A percentile compares a stretch with the other conserved stretches of the same genome.
phyloP scores from a whole-genome alignment of 305 asterid genomes.

The Fraxinus angustifolia region DNA sequence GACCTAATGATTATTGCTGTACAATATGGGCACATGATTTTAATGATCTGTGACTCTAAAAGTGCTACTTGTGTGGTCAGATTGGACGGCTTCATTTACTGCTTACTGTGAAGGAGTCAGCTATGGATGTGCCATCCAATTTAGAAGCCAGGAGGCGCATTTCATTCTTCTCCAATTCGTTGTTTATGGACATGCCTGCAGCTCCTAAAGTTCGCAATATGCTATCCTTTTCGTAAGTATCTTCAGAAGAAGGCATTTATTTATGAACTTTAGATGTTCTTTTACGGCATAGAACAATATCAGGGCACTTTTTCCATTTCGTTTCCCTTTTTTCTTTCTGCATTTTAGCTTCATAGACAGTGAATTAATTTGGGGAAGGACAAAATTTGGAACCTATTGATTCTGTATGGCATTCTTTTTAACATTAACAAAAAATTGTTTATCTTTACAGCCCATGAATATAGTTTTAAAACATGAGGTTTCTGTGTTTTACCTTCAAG shows the following conservation, averaged over 20 bases:
- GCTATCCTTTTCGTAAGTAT: conserved; percentile 92
- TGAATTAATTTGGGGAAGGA: background rate
- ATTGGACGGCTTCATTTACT: conserved; percentile 82
- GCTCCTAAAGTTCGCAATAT: conserved; percentile 99
- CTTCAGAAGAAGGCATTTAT: conserved; percentile 18
- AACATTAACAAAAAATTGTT: background rate
- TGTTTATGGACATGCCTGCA: conserved; percentile 96
- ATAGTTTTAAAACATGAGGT: background rate
- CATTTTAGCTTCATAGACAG: conserved; percentile 1
- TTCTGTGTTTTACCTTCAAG: background rate
- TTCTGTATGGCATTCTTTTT: background rate
- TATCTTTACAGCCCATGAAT: background rate
- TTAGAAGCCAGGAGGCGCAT: conserved; percentile 94
- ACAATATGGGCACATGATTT: background rate
- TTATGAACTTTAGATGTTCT: conserved; percentile 1
- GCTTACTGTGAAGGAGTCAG: conserved; percentile 93
- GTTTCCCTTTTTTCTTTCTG: background rate
- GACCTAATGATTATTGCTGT: background rate
- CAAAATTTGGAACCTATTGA: background rate
- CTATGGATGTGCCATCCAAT: conserved; percentile 97
- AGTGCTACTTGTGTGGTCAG: conserved; percentile 41
- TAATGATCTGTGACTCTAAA: conserved; percentile 12
- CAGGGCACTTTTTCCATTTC: background rate
- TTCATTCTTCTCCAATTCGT: conserved; percentile 92
- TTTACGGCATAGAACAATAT: background rate